Conservation (phyloP, 495 filamentous ascomycete genomes). For the Tuber magnatum region DNA sequence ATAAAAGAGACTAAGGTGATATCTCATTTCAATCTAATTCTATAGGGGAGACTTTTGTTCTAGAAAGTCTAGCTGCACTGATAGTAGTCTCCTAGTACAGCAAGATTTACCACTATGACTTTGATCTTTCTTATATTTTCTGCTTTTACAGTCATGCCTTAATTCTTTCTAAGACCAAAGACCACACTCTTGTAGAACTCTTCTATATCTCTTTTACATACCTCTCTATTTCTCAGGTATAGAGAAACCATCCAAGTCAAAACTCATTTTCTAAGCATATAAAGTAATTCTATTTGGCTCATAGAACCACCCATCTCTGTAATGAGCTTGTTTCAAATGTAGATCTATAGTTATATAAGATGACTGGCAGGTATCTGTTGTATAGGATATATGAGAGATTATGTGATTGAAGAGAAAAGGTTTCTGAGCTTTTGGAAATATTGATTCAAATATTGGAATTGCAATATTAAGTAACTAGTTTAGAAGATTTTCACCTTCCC, state of each 20-base stretch:
- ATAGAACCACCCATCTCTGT: constrained; percentile 7
- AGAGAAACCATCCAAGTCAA: background rate
- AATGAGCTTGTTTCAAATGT: background rate
- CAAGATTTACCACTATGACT: background rate
- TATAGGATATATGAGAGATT: background rate
- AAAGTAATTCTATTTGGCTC: background rate
- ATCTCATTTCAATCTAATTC: background rate
- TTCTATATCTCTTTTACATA: too few species aligned
- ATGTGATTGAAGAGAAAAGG: constrained; percentile 3
- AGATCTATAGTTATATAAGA: background rate
- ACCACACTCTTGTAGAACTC: background rate
- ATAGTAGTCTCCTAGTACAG: too few species aligned
- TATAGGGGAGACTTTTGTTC: background rate
- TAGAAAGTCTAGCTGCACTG: too few species aligned
- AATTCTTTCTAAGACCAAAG: background rate
- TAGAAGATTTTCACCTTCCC: background rate
- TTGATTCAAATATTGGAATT: background rate
- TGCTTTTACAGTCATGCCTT: background rate
- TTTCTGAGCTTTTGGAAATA: background rate
- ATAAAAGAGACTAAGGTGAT: background rate
- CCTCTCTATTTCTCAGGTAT: background rate
- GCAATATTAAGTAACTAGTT: background rate
- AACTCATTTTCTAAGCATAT: background rate
- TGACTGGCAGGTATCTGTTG: background rate
- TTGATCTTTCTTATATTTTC: background rate